Conservation (phyloP, 2,329 filamentous ascomycete genomes). For the Thielaviopsis euricoi region DNA sequence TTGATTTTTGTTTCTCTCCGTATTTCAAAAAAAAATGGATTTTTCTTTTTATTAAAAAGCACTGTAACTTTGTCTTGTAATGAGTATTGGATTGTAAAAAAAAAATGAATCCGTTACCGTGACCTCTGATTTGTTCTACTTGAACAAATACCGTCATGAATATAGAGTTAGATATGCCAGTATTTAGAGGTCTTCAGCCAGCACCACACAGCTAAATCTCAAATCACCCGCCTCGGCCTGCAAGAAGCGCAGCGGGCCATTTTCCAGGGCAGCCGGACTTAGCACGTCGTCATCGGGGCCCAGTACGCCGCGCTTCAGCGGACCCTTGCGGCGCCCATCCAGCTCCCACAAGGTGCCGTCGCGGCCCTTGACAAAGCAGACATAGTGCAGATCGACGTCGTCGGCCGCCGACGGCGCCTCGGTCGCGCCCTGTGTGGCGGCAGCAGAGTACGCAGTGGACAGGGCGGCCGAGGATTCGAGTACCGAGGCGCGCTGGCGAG, state of each 20-base stretch:
- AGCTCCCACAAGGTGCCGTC: slow-evolving; percentile 49
- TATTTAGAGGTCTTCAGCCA: slow-evolving; percentile 22
- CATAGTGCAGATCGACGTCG: slow-evolving; percentile 84
- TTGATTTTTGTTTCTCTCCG: not conserved
- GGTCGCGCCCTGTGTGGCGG: slow-evolving; percentile 65
- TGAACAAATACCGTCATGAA: no score
- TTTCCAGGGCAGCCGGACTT: slow-evolving; percentile 55
- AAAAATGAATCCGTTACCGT: no score
- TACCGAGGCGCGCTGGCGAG: slow-evolving; percentile 49
- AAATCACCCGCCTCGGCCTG: slow-evolving; percentile 38
- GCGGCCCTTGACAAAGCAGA: slow-evolving; percentile 69
- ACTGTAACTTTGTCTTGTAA: not conserved
- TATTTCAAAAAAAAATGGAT: not conserved
- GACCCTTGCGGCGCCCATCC: slow-evolving; percentile 41
- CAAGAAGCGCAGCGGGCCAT: slow-evolving; percentile 46
- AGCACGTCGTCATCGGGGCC: slow-evolving; percentile 50
- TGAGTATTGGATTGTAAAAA: not conserved
- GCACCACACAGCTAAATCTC: slow-evolving; percentile 41
- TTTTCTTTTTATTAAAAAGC: not conserved
- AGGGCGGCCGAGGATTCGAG: slow-evolving; percentile 63
- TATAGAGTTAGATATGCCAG: no score
- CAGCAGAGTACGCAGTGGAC: slow-evolving; percentile 61
- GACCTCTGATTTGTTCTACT: no score
- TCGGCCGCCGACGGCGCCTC: slow-evolving; percentile 61
- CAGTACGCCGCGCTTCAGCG: slow-evolving; percentile 38